These are phyloP conservation scores for Delonix regia DNA, from an alignment of 306 rosid species.

Conservation along the genomic window DNA sequence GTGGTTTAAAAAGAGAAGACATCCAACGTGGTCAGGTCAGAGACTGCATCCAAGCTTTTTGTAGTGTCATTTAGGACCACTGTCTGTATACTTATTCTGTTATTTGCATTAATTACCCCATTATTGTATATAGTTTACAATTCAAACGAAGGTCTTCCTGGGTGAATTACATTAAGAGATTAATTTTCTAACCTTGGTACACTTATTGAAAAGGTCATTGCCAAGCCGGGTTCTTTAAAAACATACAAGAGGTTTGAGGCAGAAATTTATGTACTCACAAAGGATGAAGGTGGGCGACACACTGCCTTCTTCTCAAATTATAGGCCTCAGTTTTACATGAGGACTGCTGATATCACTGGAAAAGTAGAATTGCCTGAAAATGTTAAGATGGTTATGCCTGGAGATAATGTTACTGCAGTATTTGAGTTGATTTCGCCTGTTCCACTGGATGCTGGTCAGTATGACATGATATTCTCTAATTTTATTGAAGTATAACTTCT, in stretches of 20 bases:
- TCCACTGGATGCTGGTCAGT: constrained; percentile 92
- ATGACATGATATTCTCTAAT: constrained; percentile 8
- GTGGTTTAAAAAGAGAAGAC: constrained; percentile 96
- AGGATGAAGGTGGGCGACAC: constrained; percentile 99
- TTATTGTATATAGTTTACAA: background rate
- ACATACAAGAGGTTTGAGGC: constrained; percentile 91
- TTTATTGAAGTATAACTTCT: background rate
- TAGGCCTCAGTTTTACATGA: constrained; percentile 93
- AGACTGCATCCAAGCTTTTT: constrained; percentile 27
- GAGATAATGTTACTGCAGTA: constrained; percentile 88
- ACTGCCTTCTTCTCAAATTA: constrained; percentile 98
- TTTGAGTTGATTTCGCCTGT: constrained; percentile 86
- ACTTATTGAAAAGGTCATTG: constrained; percentile 68
- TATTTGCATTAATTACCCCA: background rate
- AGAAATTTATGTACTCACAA: constrained; percentile 94
- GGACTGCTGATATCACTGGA: constrained; percentile 98
- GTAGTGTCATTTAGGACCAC: background rate
- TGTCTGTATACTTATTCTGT: background rate
- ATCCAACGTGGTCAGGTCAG: constrained; percentile 96
- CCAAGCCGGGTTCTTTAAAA: constrained; percentile 88
- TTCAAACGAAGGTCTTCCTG: background rate
- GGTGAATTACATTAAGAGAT: constrained; percentile 4
- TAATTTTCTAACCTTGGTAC: background rate
- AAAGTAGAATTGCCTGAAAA: constrained; percentile 90
- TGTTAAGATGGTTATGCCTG: constrained; percentile 98